Percentiles rank a stretch among this genome's conserved stretches.
phyloP scores from a whole-genome alignment of 2,329 filamentous ascomycete genomes.

The Alternaria infectoria region DNA sequence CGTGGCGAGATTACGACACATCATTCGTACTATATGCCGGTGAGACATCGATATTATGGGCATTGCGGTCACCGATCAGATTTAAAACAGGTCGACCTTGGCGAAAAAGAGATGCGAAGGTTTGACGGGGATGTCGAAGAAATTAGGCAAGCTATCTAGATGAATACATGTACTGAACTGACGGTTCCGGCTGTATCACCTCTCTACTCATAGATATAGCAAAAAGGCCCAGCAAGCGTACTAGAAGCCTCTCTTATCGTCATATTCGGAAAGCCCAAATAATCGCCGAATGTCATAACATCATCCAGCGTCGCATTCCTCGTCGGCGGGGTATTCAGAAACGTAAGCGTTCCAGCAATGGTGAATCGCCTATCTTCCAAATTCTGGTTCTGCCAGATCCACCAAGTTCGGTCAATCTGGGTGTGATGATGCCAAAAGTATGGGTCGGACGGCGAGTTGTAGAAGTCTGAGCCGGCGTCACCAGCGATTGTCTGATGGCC shows the following conservation, averaged over 20 bases:
- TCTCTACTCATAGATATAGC: slow-evolving; percentile 49
- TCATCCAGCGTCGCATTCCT: slow-evolving; percentile 56
- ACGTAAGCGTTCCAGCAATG: slow-evolving; percentile 54
- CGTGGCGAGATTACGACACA: neutral
- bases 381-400: slow-evolving; percentile 59
- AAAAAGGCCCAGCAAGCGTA: slow-evolving; percentile 53
- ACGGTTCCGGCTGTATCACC: neutral
- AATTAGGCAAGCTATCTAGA: neutral
- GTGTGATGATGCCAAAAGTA: slow-evolving; percentile 57
- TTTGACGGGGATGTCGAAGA: neutral
- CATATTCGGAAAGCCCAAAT: slow-evolving; percentile 30
- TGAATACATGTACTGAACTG: neutral
- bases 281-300: slow-evolving; percentile 47
- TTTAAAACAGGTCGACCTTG: neutral
- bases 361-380: slow-evolving; percentile 42
- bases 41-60: neutral
- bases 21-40: neutral
- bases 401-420: slow-evolving; percentile 56
- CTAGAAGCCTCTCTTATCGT: slow-evolving; percentile 50
- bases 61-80: neutral
- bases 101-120: neutral
- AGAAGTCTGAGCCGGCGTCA: slow-evolving; percentile 43
- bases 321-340: slow-evolving; percentile 52
- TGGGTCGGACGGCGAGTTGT: slow-evolving; percentile 55
- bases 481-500: slow-evolving; percentile 49